phyloP scores from a whole-genome alignment of 1,139 yeast genomes.

The Candida mesenterica region DNA sequence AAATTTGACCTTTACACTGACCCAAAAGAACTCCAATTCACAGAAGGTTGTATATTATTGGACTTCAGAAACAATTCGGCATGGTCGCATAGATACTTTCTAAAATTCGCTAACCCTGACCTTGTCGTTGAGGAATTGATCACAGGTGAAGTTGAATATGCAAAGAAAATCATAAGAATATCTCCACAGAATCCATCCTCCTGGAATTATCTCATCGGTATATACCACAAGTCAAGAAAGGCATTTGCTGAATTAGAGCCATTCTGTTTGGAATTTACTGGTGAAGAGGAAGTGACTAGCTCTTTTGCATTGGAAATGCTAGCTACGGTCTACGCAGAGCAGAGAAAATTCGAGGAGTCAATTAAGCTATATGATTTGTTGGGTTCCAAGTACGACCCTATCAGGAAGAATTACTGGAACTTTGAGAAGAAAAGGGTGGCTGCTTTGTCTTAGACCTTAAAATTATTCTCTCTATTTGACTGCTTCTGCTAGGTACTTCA shows the following conservation, averaged over 20 bases:
- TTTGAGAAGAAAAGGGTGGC: conserved; percentile 17
- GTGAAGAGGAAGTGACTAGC: conserved; percentile 41
- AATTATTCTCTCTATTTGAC: too few species aligned
- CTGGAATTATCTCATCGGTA: conserved; percentile 80
- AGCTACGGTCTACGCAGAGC: conserved; percentile 45
- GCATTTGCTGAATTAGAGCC: conserved; percentile 33
- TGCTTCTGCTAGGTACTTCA: too few species aligned
- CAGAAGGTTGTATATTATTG: conserved; percentile 44
- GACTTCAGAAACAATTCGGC: conserved; percentile 92
- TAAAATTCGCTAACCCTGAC: conserved; percentile 33
- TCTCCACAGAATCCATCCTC: conserved; percentile 86
- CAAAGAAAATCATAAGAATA: conserved; percentile 41
- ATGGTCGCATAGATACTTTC: conserved; percentile 83
- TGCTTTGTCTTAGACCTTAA: too few species aligned
- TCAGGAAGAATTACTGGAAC: conserved; percentile 67
- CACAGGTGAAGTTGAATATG: conserved; percentile 44
- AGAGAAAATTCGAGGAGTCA: conserved; percentile 32
- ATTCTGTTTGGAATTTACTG: conserved; percentile 44
- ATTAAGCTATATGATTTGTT: conserved; percentile 47
- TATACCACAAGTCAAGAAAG: conserved; percentile 38
- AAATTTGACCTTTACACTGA: conserved; percentile 47
- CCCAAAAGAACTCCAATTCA: conserved; percentile 52
- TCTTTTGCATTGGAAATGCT: conserved; percentile 67
- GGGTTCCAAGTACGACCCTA: conserved; percentile 58
- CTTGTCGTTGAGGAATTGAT: conserved; percentile 10